Evolutionary conservation across 2,329 filamentous ascomycete genomes (phyloP).

Genomic region (Incumbomyces lentus): DNA sequence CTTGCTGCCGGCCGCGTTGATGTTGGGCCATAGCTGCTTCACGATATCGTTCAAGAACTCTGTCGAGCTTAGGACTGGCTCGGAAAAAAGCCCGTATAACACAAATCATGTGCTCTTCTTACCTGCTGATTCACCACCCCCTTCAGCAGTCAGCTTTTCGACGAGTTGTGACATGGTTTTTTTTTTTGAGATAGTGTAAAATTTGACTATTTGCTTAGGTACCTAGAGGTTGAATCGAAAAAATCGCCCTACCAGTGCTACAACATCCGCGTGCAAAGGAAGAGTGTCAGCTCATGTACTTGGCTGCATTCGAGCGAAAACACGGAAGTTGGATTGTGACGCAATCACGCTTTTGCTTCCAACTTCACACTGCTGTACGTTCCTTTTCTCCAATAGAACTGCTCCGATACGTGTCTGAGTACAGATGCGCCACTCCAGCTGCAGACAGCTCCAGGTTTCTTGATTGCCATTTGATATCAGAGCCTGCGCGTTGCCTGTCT

Average conservation of each 20-base stretch:
- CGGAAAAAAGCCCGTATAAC: constrained; percentile 4
- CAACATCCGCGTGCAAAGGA: no score
- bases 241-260: no score
- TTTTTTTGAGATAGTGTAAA: constrained; percentile 7
- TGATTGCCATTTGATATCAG: no score
- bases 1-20: constrained; percentile 15
- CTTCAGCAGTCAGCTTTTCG: constrained; percentile 15
- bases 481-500: no score
- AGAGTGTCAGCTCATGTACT: no score
- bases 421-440: no score
- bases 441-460: no score
- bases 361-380: no score
- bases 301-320: background rate
- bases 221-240: no score
- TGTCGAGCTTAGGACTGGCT: constrained; percentile 10
- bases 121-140: constrained; percentile 13
- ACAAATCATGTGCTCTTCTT: background rate
- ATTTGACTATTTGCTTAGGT: no score
- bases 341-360: background rate
- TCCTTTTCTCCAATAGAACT: no score
- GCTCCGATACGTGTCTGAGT: no score
- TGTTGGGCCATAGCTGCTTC: constrained; percentile 15
- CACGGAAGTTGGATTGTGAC: background rate
- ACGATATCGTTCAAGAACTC: constrained; percentile 16
- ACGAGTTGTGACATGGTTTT: constrained; percentile 12